Conservation (phyloP, 805 yeast genomes). For the Hanseniaspora lindneri region DNA sequence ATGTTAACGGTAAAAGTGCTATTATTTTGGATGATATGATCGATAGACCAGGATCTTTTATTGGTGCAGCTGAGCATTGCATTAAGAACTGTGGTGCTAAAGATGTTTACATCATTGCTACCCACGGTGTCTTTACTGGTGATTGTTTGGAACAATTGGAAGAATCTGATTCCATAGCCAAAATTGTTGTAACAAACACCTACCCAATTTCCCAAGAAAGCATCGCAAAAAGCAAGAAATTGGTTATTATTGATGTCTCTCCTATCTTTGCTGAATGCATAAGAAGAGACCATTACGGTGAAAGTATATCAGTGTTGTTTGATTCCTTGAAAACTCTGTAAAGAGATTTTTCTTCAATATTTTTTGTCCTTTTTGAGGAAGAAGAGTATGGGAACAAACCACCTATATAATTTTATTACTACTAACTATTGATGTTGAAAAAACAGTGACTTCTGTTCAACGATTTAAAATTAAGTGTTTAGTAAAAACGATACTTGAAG, state of each 20-base stretch:
- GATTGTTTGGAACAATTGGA: constrained; percentile 71
- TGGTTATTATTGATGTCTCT: constrained; percentile 82
- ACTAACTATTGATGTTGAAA: neutral
- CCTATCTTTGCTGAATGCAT: constrained; percentile 96
- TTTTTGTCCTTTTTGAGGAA: neutral
- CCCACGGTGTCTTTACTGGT: constrained; percentile 90
- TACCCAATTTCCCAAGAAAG: constrained; percentile 70
- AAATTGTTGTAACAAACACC: constrained; percentile 89
- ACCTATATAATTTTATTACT: neutral
- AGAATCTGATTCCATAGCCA: constrained; percentile 71
- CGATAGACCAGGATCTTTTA: constrained; percentile 85
- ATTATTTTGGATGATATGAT: constrained; percentile 94
- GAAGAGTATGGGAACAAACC: neutral
- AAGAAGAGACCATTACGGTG: constrained; percentile 97
- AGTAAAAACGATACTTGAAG: too few species aligned
- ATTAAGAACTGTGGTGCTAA: constrained; percentile 93
- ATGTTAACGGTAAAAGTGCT: constrained; percentile 83
- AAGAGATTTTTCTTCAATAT: constrained; percentile 6
- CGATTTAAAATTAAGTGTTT: too few species aligned
- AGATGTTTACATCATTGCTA: constrained; percentile 78
- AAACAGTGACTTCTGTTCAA: too few species aligned
- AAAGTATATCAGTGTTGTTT: constrained; percentile 82
- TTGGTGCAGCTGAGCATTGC: constrained; percentile 97
- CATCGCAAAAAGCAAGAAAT: constrained; percentile 48
- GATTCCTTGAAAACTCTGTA: constrained; percentile 59